Evolutionary conservation across 176 grass and related monocot species (phyloP).

Genomic region (Eragrostis curvula): DNA sequence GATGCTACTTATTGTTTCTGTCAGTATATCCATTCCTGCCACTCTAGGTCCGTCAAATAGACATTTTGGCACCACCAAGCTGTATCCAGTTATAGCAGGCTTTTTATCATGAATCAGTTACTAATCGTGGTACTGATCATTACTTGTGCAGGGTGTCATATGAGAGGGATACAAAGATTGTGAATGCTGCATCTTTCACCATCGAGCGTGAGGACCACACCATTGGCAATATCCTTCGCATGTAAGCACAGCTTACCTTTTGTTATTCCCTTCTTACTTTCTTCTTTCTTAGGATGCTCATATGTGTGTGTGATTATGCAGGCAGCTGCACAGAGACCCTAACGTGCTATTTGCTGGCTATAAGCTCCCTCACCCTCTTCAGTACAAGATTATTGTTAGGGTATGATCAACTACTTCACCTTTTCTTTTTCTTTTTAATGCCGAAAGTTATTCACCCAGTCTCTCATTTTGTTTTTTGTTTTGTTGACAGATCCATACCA

Average conservation of each 20-base stretch:
- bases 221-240: slow-evolving; percentile 55
- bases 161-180: slow-evolving; percentile 61
- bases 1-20: not conserved
- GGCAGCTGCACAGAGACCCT: slow-evolving; percentile 61
- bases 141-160: slow-evolving; percentile 44
- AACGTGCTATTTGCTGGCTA: slow-evolving; percentile 66
- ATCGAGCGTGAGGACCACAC: slow-evolving; percentile 63
- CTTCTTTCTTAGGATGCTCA: not conserved
- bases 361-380: slow-evolving; percentile 47
- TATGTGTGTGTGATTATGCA: slow-evolving; percentile 9
- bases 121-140: not conserved
- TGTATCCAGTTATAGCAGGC: not conserved
- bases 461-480: not conserved
- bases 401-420: slow-evolving; percentile 3
- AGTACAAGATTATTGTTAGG: slow-evolving; percentile 62
- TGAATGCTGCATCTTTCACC: slow-evolving; percentile 58
- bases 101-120: not conserved
- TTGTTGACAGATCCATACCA: slow-evolving; percentile 52
- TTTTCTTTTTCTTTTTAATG: not conserved
- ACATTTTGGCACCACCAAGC: slow-evolving; percentile 1
- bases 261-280: not conserved
- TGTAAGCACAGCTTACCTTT: slow-evolving; percentile 24
- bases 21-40: not conserved
- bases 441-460: not conserved
- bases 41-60: not conserved